Evolutionary conservation across 2,329 filamentous ascomycete species (phyloP).

Genomic region (Rutstroemia sp.): DNA sequence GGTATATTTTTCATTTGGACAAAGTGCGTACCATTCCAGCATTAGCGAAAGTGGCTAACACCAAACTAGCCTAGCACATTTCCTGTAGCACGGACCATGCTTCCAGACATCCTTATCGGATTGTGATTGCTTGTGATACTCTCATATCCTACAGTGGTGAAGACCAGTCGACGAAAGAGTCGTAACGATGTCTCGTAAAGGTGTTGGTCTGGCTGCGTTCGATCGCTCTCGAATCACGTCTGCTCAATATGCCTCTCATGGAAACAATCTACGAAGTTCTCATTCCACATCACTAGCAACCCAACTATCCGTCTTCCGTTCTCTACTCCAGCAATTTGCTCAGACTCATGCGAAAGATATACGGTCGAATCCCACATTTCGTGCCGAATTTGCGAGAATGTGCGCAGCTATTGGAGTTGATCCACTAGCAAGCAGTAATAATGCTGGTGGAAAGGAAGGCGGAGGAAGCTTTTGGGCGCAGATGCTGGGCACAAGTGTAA

Average conservation of each 20-base stretch:
- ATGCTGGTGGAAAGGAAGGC: constrained; percentile 40
- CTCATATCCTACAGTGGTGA: not conserved
- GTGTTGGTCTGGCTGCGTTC: constrained; percentile 86
- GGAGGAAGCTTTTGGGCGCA: constrained; percentile 81
- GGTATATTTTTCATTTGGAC: constrained; percentile 8
- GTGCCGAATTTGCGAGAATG: constrained; percentile 97
- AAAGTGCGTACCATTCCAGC: constrained; percentile 8
- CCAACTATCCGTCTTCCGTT: constrained; percentile 93
- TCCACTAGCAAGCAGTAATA: constrained; percentile 67
- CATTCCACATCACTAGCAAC: constrained; percentile 84
- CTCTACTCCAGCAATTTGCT: constrained; percentile 88
- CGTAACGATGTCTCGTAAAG: constrained; percentile 59
- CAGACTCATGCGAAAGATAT: constrained; percentile 94
- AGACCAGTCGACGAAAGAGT: not conserved
- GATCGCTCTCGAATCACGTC: constrained; percentile 77
- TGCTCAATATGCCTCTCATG: constrained; percentile 86
- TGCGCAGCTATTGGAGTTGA: constrained; percentile 95
- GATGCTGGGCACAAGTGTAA: constrained; percentile 82
- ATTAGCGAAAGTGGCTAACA: constrained; percentile 8
- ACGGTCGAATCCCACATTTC: constrained; percentile 88
- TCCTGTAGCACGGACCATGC: not conserved
- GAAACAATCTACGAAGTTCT: constrained; percentile 73
- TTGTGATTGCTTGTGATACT: not conserved
- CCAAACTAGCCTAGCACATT: not conserved
- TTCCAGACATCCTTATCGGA: constrained; percentile 3